Percentiles rank a stretch among this genome's conserved stretches.
Conservation (phyloP, 2,329 filamentous ascomycete genomes). For the Aureobasidium sp. region DNA sequence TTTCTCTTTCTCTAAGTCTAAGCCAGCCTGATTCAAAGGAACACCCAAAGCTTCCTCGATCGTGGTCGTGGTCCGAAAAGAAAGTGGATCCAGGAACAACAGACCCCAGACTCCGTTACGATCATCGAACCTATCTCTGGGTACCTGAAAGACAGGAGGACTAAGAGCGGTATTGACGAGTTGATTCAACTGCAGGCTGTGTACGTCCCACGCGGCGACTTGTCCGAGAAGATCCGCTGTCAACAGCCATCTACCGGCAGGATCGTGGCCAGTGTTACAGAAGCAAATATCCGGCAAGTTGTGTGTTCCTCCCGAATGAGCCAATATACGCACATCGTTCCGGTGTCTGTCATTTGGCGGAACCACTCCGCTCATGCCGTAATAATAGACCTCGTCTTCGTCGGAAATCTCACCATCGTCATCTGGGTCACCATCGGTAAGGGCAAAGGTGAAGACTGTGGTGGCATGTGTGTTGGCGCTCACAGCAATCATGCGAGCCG, state of each 20-base stretch:
- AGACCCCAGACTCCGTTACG: slow-evolving; percentile 29
- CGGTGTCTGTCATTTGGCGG: slow-evolving; percentile 12
- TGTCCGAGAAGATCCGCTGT: slow-evolving; percentile 48
- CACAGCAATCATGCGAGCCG: slow-evolving; percentile 78
- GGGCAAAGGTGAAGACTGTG: slow-evolving; percentile 51
- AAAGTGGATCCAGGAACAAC: slow-evolving; percentile 29
- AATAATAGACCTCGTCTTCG: slow-evolving; percentile 1
- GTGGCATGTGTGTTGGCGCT: slow-evolving; percentile 63
- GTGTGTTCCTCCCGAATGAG: slow-evolving; percentile 21
- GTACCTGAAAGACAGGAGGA: background rate
- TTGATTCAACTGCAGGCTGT: slow-evolving; percentile 11
- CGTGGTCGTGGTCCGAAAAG: slow-evolving; percentile 21
- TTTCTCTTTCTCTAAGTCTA: background rate
- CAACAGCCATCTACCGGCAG: slow-evolving; percentile 47
- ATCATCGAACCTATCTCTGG: slow-evolving; percentile 17
- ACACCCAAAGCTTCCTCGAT: slow-evolving; percentile 10
- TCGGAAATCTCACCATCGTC: slow-evolving; percentile 1
- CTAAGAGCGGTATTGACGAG: background rate
- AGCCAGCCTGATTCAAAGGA: background rate
- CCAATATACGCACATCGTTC: slow-evolving; percentile 22
- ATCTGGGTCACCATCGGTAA: slow-evolving; percentile 30
- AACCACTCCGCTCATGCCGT: background rate
- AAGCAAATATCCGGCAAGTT: slow-evolving; percentile 54
- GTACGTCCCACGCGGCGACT: slow-evolving; percentile 40
- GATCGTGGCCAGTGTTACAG: slow-evolving; percentile 49